Base-by-base conservation (phyloP, 2,329 filamentous ascomycete species). In the Metarhizium rileyi region DNA sequence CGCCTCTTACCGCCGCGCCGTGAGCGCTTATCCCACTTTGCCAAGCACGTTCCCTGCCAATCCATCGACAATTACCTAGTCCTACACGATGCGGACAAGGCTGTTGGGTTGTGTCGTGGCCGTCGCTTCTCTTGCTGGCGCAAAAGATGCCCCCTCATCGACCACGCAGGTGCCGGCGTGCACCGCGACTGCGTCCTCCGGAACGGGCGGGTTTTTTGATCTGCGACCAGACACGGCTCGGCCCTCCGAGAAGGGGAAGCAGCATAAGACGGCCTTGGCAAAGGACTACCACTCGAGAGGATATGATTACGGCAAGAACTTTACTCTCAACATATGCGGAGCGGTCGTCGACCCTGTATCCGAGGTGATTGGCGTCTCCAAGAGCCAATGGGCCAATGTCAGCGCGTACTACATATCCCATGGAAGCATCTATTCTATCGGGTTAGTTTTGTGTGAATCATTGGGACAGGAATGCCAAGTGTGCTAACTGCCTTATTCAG, bases 261-360 rank as follows among this genome's bases (percentile, higher is more conserved):
- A 68, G 14, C 66, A 69, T 53, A 70, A 69, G 54, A 68, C 68
- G 14, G 64, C 63, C 26, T 66, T 68, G 10, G 66, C 67, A 9
- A 67, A 70, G 28, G 77, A 81, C 61, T 82, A 82, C 64, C 75
- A 80, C 55, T 81, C 84, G 7, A 78, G 77, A 52, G 87, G 87
- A 30, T 86, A 82, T 64, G 87, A 91, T 66, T 87, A 90, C 57
- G 81, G 79, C 54, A 80, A 81, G 55, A 91, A 91, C 70, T 93
- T 93, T 61, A 91, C 87, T 2, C 63, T 91, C 59, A 93, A 93
- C 68, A 83, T 93, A 58, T 93, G 87, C 70, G 82, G 76, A 33
- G 74, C 86, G 1, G 84, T 90, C n/a, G 76, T 90, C 16, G 80
- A 86, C 57, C 70, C 78, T 16, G 71, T 86, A 20, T 70, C 75